These are phyloP conservation scores for Adansonia madagascariensis DNA, from an alignment of 441 rosid species.

Conservation along the genomic window DNA sequence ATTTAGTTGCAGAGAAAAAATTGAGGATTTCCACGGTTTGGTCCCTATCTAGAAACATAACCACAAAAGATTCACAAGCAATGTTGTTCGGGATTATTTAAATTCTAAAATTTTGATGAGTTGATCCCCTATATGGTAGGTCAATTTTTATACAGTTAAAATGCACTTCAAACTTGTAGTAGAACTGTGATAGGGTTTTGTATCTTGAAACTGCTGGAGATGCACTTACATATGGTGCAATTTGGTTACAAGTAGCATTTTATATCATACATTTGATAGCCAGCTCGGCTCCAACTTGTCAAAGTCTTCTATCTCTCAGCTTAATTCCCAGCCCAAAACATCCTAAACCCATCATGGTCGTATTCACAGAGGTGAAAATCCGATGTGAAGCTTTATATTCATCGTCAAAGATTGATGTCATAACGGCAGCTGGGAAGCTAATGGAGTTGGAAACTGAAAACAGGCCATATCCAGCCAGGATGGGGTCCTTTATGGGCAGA, in stretches of 20 bases:
- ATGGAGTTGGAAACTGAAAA: conserved; percentile 38
- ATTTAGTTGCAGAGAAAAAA: conserved; percentile 18
- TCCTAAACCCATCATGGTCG: conserved; percentile 14
- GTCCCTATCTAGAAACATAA: background rate
- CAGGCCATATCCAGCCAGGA: conserved; percentile 56
- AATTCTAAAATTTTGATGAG: conserved; percentile 23
- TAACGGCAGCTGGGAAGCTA: conserved; percentile 26
- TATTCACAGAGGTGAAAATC: conserved; percentile 33
- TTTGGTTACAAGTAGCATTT: too few species aligned
- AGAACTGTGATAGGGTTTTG: background rate
- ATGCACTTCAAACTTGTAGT: conserved; percentile 22
- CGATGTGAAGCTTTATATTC: conserved; percentile 49
- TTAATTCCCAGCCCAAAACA: conserved; percentile 43
- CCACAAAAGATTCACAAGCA: background rate
- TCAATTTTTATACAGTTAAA: background rate
- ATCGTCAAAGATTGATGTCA: background rate
- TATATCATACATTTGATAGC: too few species aligned
- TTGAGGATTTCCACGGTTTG: background rate
- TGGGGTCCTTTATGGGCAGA: conserved; percentile 75
- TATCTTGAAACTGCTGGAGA: background rate
- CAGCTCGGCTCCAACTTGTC: conserved; percentile 26
- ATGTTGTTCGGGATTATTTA: background rate
- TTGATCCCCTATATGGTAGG: background rate
- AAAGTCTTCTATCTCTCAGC: conserved; percentile 48
- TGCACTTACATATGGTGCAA: background rate